Evolutionary conservation across 768 basidiomycete species (phyloP).

Genomic region (Brasilioporus rufonigricans): DNA sequence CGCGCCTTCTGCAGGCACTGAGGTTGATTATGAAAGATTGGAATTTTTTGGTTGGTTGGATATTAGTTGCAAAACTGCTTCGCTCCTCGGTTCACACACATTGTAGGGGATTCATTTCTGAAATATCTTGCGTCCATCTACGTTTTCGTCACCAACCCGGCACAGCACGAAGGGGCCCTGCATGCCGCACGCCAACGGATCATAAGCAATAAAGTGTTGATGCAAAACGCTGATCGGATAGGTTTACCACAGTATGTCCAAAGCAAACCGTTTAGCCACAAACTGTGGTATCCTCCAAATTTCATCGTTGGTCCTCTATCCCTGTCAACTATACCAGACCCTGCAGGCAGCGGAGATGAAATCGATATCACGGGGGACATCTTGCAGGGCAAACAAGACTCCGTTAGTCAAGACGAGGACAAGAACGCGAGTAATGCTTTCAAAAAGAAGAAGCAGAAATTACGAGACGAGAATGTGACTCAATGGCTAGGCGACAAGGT

Average conservation of each 20-base stretch:
- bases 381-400: slow-evolving; percentile 10
- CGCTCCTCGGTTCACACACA: slow-evolving; percentile 23
- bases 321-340: slow-evolving; percentile 13
- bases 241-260: slow-evolving; percentile 76
- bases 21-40: slow-evolving; percentile 79
- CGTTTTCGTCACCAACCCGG: slow-evolving; percentile 68
- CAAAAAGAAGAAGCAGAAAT: slow-evolving; percentile 44
- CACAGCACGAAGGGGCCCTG: slow-evolving; percentile 61
- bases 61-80: slow-evolving; percentile 5
- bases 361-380: slow-evolving; percentile 8
- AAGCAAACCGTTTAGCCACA: slow-evolving; percentile 64
- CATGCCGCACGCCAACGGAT: slow-evolving; percentile 65
- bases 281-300: slow-evolving; percentile 61
- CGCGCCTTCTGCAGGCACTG: slow-evolving; percentile 65
- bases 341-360: slow-evolving; percentile 34
- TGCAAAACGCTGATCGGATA: slow-evolving; percentile 49
- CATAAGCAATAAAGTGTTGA: slow-evolving; percentile 71
- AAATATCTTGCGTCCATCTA: slow-evolving; percentile 77
- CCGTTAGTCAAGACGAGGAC: slow-evolving; percentile 13
- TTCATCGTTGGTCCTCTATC: slow-evolving; percentile 31
- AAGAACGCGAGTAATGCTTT: background rate
- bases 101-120: slow-evolving; percentile 72
- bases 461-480: slow-evolving; percentile 39
- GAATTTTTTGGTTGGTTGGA: slow-evolving; percentile 77
- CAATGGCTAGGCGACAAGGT: slow-evolving; percentile 82